phyloP scores from a whole-genome alignment of 306 rosid species.

The Fragaria iinumae region DNA sequence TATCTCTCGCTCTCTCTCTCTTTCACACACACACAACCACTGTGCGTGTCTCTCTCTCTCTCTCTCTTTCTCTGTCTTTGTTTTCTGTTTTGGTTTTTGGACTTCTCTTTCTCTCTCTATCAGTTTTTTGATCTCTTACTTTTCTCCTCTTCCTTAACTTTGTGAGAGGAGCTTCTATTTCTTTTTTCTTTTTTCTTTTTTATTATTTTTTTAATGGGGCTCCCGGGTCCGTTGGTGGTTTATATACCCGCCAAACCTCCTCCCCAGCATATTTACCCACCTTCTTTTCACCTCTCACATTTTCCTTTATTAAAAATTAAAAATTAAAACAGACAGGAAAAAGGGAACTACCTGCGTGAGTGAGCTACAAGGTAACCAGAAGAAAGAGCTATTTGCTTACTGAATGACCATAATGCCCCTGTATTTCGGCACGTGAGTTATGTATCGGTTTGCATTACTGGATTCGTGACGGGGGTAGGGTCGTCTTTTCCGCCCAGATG shows the following conservation, averaged over 20 bases:
- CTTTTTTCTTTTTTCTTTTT: not conserved
- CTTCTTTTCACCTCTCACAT: not conserved
- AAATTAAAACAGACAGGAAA: not conserved
- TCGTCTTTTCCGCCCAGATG: conserved; percentile 28
- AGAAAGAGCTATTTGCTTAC: not conserved
- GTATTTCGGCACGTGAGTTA: conserved; percentile 24
- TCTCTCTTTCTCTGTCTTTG: conserved; percentile 39
- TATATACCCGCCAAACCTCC: conserved; percentile 56
- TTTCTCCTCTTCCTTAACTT: conserved; percentile 19
- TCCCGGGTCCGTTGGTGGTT: conserved; percentile 36
- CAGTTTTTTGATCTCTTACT: conserved; percentile 32
- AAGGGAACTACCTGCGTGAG: not conserved
- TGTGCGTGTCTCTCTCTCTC: conserved; percentile 32
- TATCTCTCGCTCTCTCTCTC: conserved; percentile 32
- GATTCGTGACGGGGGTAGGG: not conserved
- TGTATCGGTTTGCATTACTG: not conserved
- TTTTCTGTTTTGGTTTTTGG: conserved; percentile 17
- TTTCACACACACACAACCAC: conserved; percentile 20
- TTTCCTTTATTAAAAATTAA: not conserved
- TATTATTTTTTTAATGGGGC: conserved; percentile 20
- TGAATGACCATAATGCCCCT: conserved; percentile 31
- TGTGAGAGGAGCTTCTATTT: not conserved
- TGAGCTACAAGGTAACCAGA: not conserved
- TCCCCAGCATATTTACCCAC: not conserved
- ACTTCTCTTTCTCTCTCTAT: conserved; percentile 30